phyloP scores from a whole-genome alignment of 148 eudicot species.

The Vaccinium vitisidaea region DNA sequence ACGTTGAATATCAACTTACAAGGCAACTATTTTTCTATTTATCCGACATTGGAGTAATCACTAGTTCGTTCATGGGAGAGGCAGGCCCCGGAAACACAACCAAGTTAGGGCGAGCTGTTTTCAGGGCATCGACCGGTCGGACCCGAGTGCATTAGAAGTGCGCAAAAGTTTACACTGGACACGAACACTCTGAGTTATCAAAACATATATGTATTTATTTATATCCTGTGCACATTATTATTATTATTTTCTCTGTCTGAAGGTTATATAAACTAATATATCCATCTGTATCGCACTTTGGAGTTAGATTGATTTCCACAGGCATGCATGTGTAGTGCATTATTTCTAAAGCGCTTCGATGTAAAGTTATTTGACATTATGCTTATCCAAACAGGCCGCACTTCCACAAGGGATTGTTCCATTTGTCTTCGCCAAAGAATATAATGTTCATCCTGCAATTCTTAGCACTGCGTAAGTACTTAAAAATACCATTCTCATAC shows the following conservation, averaged over 20 bases:
- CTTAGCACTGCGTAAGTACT: conserved; percentile 82
- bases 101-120: too few relatives aligned
- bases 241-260: neutral
- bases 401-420: conserved; percentile 98
- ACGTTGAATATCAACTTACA: too few relatives aligned
- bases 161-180: neutral
- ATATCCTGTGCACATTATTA: neutral
- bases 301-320: neutral
- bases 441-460: conserved; percentile 84
- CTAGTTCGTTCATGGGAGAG: too few relatives aligned
- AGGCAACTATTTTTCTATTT: too few relatives aligned
- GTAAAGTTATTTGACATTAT: conserved; percentile 6
- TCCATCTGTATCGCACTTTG: neutral
- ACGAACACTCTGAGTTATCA: neutral
- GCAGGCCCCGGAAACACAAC: too few relatives aligned
- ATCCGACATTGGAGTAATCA: too few relatives aligned
- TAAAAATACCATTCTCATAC: neutral
- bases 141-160: neutral
- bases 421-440: conserved; percentile 88
- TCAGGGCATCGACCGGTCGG: too few relatives aligned
- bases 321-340: neutral
- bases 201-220: neutral
- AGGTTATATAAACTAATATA: neutral
- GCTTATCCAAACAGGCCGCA: conserved; percentile 54
- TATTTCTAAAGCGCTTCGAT: neutral